Conservation (phyloP, 495 filamentous ascomycete genomes). For the Saxophila tyrrhenica region DNA sequence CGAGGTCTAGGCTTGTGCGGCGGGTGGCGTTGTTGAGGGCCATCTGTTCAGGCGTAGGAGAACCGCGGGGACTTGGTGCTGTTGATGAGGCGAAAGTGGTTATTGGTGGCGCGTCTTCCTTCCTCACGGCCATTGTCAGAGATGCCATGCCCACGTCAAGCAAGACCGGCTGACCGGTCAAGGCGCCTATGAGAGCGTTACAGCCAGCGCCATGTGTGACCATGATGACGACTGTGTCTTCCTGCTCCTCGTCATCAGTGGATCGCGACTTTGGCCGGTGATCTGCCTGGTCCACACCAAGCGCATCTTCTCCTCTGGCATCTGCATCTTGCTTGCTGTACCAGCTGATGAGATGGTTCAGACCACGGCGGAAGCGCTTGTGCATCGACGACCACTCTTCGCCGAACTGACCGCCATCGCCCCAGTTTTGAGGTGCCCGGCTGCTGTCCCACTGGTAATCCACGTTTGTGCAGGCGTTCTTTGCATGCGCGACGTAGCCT, state of each 20-base stretch:
- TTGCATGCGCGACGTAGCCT: slow-evolving; percentile 86
- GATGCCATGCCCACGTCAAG: slow-evolving; percentile 83
- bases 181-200: slow-evolving; percentile 84
- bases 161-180: slow-evolving; percentile 80
- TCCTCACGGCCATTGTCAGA: slow-evolving; percentile 76
- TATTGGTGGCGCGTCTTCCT: slow-evolving; percentile 29
- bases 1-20: slow-evolving; percentile 27
- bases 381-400: slow-evolving; percentile 98
- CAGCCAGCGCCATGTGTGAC: slow-evolving; percentile 97
- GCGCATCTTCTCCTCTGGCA: slow-evolving; percentile 22
- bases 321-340: slow-evolving; percentile 48
- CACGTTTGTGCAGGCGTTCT: slow-evolving; percentile 71
- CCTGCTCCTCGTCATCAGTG: slow-evolving; percentile 43
- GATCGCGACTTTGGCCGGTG: slow-evolving; percentile 18
- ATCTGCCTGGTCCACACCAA: slow-evolving; percentile 15
- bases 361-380: slow-evolving; percentile 65
- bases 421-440: slow-evolving; percentile 62
- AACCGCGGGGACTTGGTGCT: neutral
- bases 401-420: slow-evolving; percentile 72
- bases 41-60: neutral
- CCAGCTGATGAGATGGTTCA: slow-evolving; percentile 68
- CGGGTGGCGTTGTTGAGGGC: slow-evolving; percentile 14
- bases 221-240: slow-evolving; percentile 73
- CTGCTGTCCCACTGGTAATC: slow-evolving; percentile 96
- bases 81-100: neutral